These are phyloP conservation scores for Paramarasmius palmivorus DNA, from an alignment of 1,284 basidiomycete species.

Conservation along the genomic window DNA sequence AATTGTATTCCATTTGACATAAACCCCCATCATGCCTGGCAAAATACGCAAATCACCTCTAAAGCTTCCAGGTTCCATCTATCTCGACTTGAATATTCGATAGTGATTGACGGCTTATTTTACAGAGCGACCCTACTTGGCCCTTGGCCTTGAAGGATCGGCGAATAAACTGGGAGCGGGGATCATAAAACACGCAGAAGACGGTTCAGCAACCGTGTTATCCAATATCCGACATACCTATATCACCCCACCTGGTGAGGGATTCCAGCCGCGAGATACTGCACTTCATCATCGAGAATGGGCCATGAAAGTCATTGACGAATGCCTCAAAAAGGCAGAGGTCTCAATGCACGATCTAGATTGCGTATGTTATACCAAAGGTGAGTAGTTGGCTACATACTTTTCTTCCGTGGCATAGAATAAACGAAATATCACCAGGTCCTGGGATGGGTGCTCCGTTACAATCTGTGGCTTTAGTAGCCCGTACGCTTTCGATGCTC, in stretches of 20 bases:
- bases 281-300: constrained; percentile 96
- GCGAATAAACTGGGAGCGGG: constrained; percentile 99
- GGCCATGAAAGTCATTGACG: constrained; percentile 81
- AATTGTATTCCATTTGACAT: background rate
- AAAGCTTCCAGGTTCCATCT: constrained; percentile 31
- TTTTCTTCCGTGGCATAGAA: background rate
- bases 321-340: constrained; percentile 75
- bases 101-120: background rate
- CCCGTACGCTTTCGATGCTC: constrained; percentile 86
- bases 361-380: constrained; percentile 98
- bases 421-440: constrained; percentile 46
- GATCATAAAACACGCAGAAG: constrained; percentile 80
- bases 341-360: constrained; percentile 80
- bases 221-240: constrained; percentile 95
- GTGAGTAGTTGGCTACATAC: constrained; percentile 36
- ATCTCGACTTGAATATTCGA: background rate
- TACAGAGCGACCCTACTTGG: constrained; percentile 63
- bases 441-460: constrained; percentile 99
- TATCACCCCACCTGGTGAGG: constrained; percentile 96
- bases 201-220: constrained; percentile 70
- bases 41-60: constrained; percentile 33
- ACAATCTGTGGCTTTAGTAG: constrained; percentile 95
- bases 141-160: constrained; percentile 90
- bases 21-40: constrained; percentile 30
- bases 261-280: constrained; percentile 94